Base-by-base conservation (phyloP, 345 rosid species). In the Mallotus nudiflorus region DNA sequence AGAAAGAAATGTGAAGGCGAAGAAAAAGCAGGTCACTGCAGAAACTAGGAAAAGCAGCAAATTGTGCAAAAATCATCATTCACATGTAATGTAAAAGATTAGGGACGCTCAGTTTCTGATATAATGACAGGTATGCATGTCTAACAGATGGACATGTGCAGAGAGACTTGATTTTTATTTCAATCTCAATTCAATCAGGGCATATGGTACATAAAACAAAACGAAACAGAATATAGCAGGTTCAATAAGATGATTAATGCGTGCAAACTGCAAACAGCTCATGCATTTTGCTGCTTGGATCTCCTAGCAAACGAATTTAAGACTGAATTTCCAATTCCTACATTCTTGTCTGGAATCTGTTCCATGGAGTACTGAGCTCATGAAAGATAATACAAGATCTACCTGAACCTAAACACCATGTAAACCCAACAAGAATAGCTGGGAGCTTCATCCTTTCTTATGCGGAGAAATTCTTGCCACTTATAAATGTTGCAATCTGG, bases 401-500 rank as follows among this genome's bases (percentile, higher is more conserved):
- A 12, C 46, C 46, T 63, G n/a, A 61, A 63, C 56, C 44, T 37
- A 40, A 67, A 62, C 50, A 46, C 29, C 19, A 9, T 19, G 57
- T 40, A n/a, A 63, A 48, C 33, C 37, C 28, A 68, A 45, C 19
- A 70, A 19, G 48, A 65, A 71, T n/a, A 58, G 44, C 52, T 40
- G 18, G 16, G 40, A 58, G 69, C 74, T 68, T 62, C 70, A 70
- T 52, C 73, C 48, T 70, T 59, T 24, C 55, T 20, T 55, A 12
- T 62, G 20, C 42, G 44, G 70, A 48, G 57, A 28, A 64, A 65
- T 54, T 42, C 65, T 27, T 37, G 71, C 16, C 15, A 25, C 46
- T 44, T 5, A 1, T 27, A 12, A 51, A 44, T 45, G 54, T 68
- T 39, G 44, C 46, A 19, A 22, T 60, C 82, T 81, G 72, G 44